Conservation (phyloP, 2,329 filamentous ascomycete genomes). For the Fusarium gaditjirri region DNA sequence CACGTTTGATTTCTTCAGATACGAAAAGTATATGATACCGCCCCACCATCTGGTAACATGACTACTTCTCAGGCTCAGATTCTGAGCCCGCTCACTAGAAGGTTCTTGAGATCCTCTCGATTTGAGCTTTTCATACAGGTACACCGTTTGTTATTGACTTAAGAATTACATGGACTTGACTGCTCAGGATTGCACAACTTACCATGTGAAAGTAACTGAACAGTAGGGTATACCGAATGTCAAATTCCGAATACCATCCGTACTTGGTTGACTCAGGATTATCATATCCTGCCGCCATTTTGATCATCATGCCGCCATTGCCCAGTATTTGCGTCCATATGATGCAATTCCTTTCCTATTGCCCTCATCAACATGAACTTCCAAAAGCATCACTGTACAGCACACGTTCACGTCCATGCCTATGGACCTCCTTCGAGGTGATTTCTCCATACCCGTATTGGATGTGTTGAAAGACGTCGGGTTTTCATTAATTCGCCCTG, state of each 20-base stretch:
- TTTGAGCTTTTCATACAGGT: slow-evolving; percentile 25
- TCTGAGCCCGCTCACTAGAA: slow-evolving; percentile 14
- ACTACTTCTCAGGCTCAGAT: slow-evolving; percentile 25
- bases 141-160: slow-evolving; percentile 25
- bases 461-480: background rate
- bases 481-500: background rate
- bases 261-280: background rate
- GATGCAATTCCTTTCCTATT: background rate
- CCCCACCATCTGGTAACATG: slow-evolving; percentile 1
- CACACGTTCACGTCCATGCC: background rate
- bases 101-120: slow-evolving; percentile 4
- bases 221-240: background rate
- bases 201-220: background rate
- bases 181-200: background rate
- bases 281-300: background rate
- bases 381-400: background rate
- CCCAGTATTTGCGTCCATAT: background rate
- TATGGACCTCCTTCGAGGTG: background rate
- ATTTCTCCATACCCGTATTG: background rate
- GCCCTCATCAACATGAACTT: background rate
- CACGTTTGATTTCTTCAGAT: slow-evolving; percentile 29
- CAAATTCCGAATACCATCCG: background rate
- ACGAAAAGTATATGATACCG: slow-evolving; percentile 36
- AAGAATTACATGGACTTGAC: background rate
- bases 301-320: background rate